Evolutionary conservation across 2,329 filamentous ascomycete genomes (phyloP).

Genomic region (Zymoseptoria ardabiliae): DNA sequence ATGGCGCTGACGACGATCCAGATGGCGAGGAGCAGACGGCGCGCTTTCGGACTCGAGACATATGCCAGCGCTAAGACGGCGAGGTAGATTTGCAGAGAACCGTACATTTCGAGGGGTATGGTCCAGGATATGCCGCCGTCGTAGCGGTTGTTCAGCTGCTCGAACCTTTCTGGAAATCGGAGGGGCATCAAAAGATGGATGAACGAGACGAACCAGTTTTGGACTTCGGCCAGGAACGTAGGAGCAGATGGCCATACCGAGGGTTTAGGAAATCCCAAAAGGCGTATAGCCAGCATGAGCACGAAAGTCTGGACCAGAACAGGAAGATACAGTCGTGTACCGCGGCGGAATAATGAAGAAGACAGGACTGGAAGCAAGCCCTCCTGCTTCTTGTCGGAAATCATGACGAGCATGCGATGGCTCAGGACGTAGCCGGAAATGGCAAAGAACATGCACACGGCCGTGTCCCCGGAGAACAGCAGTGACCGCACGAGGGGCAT

Average conservation of each 20-base stretch:
- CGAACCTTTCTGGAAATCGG: slow-evolving; percentile 12
- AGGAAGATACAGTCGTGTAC: slow-evolving; percentile 8
- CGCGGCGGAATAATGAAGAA: slow-evolving; percentile 7
- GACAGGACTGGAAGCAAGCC: slow-evolving; percentile 3
- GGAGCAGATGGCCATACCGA: neutral
- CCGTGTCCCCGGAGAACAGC: slow-evolving; percentile 44
- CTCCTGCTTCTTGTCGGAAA: slow-evolving; percentile 5
- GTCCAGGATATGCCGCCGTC: slow-evolving; percentile 13
- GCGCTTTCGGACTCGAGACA: neutral
- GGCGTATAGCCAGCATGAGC: slow-evolving; percentile 6
- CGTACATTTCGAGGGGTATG: slow-evolving; percentile 11
- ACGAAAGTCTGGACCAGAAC: slow-evolving; percentile 8
- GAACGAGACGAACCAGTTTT: slow-evolving; percentile 4
- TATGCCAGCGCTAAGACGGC: slow-evolving; percentile 4
- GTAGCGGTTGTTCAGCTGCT: slow-evolving; percentile 6
- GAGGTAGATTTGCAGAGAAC: slow-evolving; percentile 7
- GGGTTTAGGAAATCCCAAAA: slow-evolving; percentile 5
- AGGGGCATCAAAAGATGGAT: slow-evolving; percentile 7
- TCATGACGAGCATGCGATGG: slow-evolving; percentile 29
- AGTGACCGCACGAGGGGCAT: slow-evolving; percentile 46
- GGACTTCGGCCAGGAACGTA: slow-evolving; percentile 4
- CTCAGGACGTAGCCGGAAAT: slow-evolving; percentile 56
- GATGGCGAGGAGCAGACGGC: neutral
- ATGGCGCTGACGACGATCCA: slow-evolving; percentile 4
- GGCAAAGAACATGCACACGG: slow-evolving; percentile 56